These are phyloP conservation scores for Kurtzmaniella natalensis DNA, from an alignment of 1,139 yeast genomes.

Conservation along the genomic window DNA sequence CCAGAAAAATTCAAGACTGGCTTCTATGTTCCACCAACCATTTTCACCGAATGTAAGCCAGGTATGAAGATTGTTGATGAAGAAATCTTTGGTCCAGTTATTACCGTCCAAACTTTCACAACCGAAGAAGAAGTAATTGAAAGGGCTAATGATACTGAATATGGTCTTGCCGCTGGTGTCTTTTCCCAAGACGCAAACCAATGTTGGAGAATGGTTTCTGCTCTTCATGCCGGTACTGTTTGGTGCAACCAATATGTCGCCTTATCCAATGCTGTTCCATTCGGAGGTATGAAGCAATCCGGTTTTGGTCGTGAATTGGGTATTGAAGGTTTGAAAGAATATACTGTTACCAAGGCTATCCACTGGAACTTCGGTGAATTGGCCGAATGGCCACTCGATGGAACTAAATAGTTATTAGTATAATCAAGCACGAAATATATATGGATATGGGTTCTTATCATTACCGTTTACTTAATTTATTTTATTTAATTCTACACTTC, in stretches of 20 bases:
- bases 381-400: slow-evolving; percentile 13
- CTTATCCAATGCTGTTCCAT: slow-evolving; percentile 25
- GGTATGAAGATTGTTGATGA: slow-evolving; percentile 69
- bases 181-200: slow-evolving; percentile 59
- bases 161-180: slow-evolving; percentile 81
- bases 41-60: slow-evolving; percentile 66
- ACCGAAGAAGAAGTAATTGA: slow-evolving; percentile 66
- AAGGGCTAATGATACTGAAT: slow-evolving; percentile 68
- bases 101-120: slow-evolving; percentile 67
- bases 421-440: no score
- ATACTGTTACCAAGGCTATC: slow-evolving; percentile 11
- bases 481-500: no score
- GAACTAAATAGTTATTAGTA: no score
- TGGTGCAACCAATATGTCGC: slow-evolving; percentile 27
- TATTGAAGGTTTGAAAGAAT: slow-evolving; percentile 21
- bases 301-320: slow-evolving; percentile 30
- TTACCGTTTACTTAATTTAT: no score
- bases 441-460: no score
- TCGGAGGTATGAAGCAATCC: slow-evolving; percentile 26
- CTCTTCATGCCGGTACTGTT: slow-evolving; percentile 19
- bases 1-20: slow-evolving; percentile 44
- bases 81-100: slow-evolving; percentile 88
- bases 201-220: slow-evolving; percentile 20
- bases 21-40: slow-evolving; percentile 75
- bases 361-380: slow-evolving; percentile 18